These are phyloP conservation scores for Cyphellophora attinorum DNA, from an alignment of 2,329 filamentous ascomycete species.

Conservation along the genomic window DNA sequence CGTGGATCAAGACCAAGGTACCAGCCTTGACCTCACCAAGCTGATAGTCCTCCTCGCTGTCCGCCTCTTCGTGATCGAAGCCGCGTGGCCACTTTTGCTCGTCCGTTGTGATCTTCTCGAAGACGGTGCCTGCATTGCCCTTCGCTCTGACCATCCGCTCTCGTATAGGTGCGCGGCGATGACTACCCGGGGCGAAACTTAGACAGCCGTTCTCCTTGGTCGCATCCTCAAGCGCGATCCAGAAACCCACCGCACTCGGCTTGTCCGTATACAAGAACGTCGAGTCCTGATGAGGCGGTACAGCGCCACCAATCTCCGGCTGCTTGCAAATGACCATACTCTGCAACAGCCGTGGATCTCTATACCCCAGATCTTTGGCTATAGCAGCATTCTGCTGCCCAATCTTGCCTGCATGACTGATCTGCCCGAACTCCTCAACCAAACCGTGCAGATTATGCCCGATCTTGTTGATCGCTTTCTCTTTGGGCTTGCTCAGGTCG, in stretches of 20 bases:
- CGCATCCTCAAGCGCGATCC: slow-evolving; percentile 93
- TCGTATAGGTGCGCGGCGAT: slow-evolving; percentile 60
- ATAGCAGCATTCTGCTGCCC: slow-evolving; percentile 48
- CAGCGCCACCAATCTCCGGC: slow-evolving; percentile 85
- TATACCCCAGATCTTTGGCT: slow-evolving; percentile 62
- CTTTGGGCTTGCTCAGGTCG: slow-evolving; percentile 65
- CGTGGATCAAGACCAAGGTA: slow-evolving; percentile 85
- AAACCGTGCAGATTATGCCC: slow-evolving; percentile 66
- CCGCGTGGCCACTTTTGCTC: slow-evolving; percentile 54
- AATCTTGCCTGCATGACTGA: slow-evolving; percentile 38
- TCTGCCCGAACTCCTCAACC: slow-evolving; percentile 54
- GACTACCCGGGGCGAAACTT: slow-evolving; percentile 74
- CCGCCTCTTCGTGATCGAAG: slow-evolving; percentile 33
- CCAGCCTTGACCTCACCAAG: slow-evolving; percentile 85
- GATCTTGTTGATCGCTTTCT: slow-evolving; percentile 81
- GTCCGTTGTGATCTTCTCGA: slow-evolving; percentile 45
- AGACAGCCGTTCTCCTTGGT: slow-evolving; percentile 79
- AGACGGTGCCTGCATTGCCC: slow-evolving; percentile 51
- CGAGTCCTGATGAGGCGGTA: slow-evolving; percentile 84
- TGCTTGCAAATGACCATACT: slow-evolving; percentile 99
- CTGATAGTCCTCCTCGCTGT: slow-evolving; percentile 53
- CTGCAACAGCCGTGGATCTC: slow-evolving; percentile 70
- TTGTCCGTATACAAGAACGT: slow-evolving; percentile 87
- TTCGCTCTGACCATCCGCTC: slow-evolving; percentile 64
- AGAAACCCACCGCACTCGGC: slow-evolving; percentile 86